Evolutionary conservation across 2,329 filamentous ascomycete genomes (phyloP).

Genomic region (Aspergillus quadrilineatus): DNA sequence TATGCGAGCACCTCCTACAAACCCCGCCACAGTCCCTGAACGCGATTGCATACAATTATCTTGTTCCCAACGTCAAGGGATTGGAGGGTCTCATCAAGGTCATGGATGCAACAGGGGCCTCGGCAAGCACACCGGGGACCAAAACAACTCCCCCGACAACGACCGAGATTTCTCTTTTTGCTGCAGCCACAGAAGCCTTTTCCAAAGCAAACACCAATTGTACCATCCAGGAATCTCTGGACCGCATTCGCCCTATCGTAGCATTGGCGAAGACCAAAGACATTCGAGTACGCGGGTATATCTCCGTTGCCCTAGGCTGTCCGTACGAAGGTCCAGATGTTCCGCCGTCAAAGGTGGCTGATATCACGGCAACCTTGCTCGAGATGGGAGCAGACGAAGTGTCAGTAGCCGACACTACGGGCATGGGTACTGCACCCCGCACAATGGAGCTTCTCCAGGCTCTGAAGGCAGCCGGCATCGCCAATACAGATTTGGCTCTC

Average conservation of each 20-base stretch:
- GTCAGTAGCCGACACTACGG: conserved; percentile 65
- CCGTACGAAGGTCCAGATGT: conserved; percentile 66
- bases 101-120: conserved; percentile 45
- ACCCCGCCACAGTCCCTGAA: conserved; percentile 50
- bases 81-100: conserved; percentile 59
- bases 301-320: conserved; percentile 64
- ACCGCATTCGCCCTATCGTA: conserved; percentile 60
- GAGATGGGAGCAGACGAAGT: conserved; percentile 68
- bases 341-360: conserved; percentile 59
- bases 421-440: conserved; percentile 64
- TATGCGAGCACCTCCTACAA: conserved; percentile 55
- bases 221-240: conserved; percentile 61
- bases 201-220: conserved; percentile 67
- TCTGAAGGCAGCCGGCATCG: conserved; percentile 59
- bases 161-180: conserved; percentile 62
- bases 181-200: conserved; percentile 64
- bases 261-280: conserved; percentile 54
- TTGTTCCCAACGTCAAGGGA: conserved; percentile 63
- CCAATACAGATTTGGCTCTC: conserved; percentile 59
- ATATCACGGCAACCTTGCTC: conserved; percentile 59
- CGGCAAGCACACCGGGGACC: conserved; percentile 30
- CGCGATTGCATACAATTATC: conserved; percentile 64
- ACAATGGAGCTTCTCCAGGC: conserved; percentile 59
- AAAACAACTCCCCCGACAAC: conserved; percentile 36
- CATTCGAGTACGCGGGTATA: conserved; percentile 63